Evolutionary conservation across 495 filamentous ascomycete species (phyloP), one percentile per base, ranked within the genome.

Genomic region (Lasiosphaeria miniovina): DNA sequence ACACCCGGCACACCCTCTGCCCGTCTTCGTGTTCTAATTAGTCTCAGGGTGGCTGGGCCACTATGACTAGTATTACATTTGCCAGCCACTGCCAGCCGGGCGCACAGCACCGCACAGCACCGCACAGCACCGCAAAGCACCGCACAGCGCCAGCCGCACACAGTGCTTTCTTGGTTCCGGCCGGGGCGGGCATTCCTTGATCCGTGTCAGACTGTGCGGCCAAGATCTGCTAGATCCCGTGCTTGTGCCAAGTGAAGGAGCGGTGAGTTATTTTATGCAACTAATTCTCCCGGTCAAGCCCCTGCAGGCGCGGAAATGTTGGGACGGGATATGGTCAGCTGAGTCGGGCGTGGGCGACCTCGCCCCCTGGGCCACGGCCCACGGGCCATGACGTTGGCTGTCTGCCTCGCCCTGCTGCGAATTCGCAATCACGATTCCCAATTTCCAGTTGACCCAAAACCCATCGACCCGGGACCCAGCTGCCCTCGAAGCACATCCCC

Each of bases 181-280:
- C 6, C 43, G 43, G 43, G 43, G 43, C 43, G 43, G 43, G 12
- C 12, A 46, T 46, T 46, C 43, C 43, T 14, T 46, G 12, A 46
- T 46, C 43, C 43, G 43, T 46, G 33, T 36, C 51, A 36, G 14
- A 49, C 43, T 48, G 54, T 43, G 31, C 49, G 15, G 36, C 45
- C 54, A 49, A 56, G 48, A 31, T 54, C 34, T 64, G 49, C 57
- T 43, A 46, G 61, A 58, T 62, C 51, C 54, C 62, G 58, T 62
- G 59, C 57, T 54, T 58, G 17, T 61, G 61, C 62, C 62, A 64
- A 60, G 60, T 35, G 35, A 67, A 65, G 58, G 59, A 61, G 67
- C 67, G 62, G 67, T 70, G 67, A 67, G 67, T 58, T 65, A 58
- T 65, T 67, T 67, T 64, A 60, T 64, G 52, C 56, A 60, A 43